Conservation (phyloP, 2,329 filamentous ascomycete genomes). For the Talaromyces marneffei region DNA sequence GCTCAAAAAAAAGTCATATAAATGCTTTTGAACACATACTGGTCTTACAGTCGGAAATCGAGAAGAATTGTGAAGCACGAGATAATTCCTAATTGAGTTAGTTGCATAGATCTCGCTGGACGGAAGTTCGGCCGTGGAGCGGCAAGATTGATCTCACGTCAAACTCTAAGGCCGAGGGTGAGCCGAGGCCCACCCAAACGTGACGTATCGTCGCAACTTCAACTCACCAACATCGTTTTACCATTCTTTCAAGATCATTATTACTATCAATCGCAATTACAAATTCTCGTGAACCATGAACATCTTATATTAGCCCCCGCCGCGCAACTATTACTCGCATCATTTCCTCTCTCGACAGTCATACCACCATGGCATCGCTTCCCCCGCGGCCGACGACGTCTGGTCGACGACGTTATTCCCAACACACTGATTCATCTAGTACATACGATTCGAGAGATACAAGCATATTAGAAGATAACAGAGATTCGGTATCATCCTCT, state of each 20-base stretch:
- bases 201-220: not conserved
- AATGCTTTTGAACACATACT: not conserved
- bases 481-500: not conserved
- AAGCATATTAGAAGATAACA: not conserved
- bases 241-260: not conserved
- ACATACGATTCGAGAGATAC: constrained; percentile 2
- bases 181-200: constrained; percentile 6
- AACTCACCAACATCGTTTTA: not conserved
- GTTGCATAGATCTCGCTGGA: not conserved
- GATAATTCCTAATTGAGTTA: not conserved
- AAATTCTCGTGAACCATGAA: not conserved
- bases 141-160: not conserved
- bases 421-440: constrained; percentile 4
- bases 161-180: not conserved
- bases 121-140: not conserved
- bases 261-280: not conserved
- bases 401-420: constrained; percentile 9
- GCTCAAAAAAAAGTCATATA: not conserved
- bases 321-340: not conserved
- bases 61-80: not conserved
- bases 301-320: not conserved
- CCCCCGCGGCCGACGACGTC: constrained; percentile 8
- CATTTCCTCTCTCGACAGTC: not conserved
- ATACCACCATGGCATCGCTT: constrained; percentile 14
- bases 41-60: too few relatives aligned